phyloP scores from a whole-genome alignment of 164 flowering plant genomes.

The Magnolia sinica region DNA sequence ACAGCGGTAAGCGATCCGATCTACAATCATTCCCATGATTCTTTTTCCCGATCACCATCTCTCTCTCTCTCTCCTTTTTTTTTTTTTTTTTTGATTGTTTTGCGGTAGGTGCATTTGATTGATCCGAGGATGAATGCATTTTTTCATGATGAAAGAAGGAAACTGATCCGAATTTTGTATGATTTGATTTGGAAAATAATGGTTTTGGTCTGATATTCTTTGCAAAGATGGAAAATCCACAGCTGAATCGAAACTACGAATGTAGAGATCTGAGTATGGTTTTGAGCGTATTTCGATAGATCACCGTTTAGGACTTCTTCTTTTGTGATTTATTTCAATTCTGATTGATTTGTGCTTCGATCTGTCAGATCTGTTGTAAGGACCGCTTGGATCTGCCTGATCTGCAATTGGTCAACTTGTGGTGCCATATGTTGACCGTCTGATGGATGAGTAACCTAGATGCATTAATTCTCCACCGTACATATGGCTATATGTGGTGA shows the following conservation, averaged over 20 bases:
- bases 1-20: conserved; percentile 51
- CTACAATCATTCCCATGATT: not conserved
- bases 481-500: no score
- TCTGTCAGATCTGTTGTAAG: not conserved
- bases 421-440: no score
- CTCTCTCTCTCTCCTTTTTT: not conserved
- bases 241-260: no score
- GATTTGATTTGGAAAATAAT: not conserved
- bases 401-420: not conserved
- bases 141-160: not conserved
- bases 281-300: not conserved
- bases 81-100: no score
- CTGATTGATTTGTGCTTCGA: not conserved
- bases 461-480: no score
- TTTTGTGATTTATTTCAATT: not conserved
- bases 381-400: not conserved
- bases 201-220: no score
- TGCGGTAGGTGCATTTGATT: not conserved
- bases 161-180: not conserved
- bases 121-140: not conserved
- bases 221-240: no score
- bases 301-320: not conserved
- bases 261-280: no score
- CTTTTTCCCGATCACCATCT: no score
- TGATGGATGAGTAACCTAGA: no score